These are phyloP conservation scores for Symmetrospora coprosmae DNA, from an alignment of 768 basidiomycete genomes.

Conservation along the genomic window DNA sequence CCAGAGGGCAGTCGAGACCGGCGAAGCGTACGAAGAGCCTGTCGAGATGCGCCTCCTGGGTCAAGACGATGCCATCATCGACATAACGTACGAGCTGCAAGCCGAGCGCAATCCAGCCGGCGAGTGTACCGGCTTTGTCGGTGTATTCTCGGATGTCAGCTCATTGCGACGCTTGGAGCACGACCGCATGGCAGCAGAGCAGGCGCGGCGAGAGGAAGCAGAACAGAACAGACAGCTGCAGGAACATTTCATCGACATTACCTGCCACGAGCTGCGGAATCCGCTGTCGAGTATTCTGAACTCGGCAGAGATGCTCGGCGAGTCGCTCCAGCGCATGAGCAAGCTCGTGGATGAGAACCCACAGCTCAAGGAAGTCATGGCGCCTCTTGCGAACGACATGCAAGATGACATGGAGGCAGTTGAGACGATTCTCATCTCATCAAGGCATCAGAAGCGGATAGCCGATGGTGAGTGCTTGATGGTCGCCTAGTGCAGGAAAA, in stretches of 20 bases:
- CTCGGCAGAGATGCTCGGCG: slow-evolving; percentile 20
- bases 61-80: not conserved
- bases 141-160: slow-evolving; percentile 21
- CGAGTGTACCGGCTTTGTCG: slow-evolving; percentile 20
- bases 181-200: slow-evolving; percentile 18
- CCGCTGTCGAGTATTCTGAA: slow-evolving; percentile 19
- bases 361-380: not conserved
- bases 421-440: slow-evolving; percentile 20
- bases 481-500: too few species aligned
- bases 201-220: slow-evolving; percentile 18
- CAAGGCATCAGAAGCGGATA: slow-evolving; percentile 23
- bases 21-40: slow-evolving; percentile 14
- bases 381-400: not conserved
- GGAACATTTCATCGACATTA: slow-evolving; percentile 22
- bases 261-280: slow-evolving; percentile 12
- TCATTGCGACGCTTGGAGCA: slow-evolving; percentile 14
- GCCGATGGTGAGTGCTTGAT: slow-evolving; percentile 1
- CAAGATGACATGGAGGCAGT: slow-evolving; percentile 19
- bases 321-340: slow-evolving; percentile 6
- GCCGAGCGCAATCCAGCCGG: slow-evolving; percentile 9
- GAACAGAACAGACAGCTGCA: slow-evolving; percentile 10
- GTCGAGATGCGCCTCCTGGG: slow-evolving; percentile 18
- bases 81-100: slow-evolving; percentile 24
- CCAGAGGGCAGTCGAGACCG: slow-evolving; percentile 3
- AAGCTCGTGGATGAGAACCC: not conserved